Conservation (phyloP, 768 basidiomycete species). For the Russula sp. region DNA sequence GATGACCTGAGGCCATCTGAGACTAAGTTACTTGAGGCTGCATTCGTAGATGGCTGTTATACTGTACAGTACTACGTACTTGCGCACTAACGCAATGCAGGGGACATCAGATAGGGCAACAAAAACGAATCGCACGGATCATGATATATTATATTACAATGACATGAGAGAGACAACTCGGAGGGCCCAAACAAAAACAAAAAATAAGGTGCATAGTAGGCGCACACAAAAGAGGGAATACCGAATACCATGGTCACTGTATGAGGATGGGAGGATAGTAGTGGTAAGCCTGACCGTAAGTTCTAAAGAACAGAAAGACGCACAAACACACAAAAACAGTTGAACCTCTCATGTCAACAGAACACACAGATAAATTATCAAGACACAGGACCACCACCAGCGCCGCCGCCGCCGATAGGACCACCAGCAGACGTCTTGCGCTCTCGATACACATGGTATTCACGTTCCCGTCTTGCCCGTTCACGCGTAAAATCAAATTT, state of each 20-base stretch:
- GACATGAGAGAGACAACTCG: not conserved
- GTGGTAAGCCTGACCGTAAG: not conserved
- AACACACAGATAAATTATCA: not conserved
- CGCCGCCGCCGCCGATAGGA: not conserved
- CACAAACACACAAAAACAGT: not conserved
- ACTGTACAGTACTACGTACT: too few species aligned
- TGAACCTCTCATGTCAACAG: not conserved
- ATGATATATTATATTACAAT: not conserved
- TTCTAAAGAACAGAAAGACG: not conserved
- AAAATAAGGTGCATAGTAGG: not conserved
- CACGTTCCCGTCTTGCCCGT: slow-evolving; percentile 3
- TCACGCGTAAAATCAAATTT: slow-evolving; percentile 15
- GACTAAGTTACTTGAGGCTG: too few species aligned
- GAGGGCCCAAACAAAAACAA: too few species aligned
- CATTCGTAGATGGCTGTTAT: too few species aligned
- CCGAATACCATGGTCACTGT: not conserved
- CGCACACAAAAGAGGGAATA: not conserved
- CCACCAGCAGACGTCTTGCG: slow-evolving; percentile 4
- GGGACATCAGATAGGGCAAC: too few species aligned
- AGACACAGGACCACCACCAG: not conserved
- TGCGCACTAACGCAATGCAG: too few species aligned
- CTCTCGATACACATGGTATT: slow-evolving; percentile 4
- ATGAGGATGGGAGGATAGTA: not conserved
- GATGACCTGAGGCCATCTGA: too few species aligned
- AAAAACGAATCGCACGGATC: too few species aligned